Evolutionary conservation across 2,329 filamentous ascomycete genomes (phyloP).

Genomic region (Tolypocladium sp.): DNA sequence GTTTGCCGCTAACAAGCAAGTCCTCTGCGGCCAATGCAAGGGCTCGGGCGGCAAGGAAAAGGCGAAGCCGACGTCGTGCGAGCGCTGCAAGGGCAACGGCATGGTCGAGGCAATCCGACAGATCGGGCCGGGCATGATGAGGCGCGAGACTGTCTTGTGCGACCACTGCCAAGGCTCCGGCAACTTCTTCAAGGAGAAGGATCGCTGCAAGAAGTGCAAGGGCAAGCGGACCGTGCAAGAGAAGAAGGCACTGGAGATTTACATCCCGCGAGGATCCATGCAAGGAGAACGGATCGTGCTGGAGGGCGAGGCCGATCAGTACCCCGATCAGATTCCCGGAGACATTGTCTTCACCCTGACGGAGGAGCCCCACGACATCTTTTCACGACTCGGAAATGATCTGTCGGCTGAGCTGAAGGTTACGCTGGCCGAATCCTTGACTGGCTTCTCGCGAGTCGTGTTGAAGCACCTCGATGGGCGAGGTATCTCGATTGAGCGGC

Average conservation of each 20-base stretch:
- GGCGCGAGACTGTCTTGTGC: constrained; percentile 71
- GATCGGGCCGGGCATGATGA: constrained; percentile 78
- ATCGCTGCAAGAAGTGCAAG: constrained; percentile 98
- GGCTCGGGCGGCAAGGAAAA: constrained; percentile 87
- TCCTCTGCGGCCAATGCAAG: constrained; percentile 80
- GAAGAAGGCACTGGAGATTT: constrained; percentile 92
- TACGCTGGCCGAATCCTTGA: constrained; percentile 73
- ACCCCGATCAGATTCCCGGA: constrained; percentile 79
- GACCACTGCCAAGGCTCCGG: constrained; percentile 80
- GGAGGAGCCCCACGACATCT: constrained; percentile 72
- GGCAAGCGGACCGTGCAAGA: constrained; percentile 78
- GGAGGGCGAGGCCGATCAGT: constrained; percentile 88
- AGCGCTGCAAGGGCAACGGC: constrained; percentile 75
- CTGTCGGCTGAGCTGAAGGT: constrained; percentile 74
- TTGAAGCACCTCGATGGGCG: constrained; percentile 88
- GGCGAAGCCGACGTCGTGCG: constrained; percentile 74
- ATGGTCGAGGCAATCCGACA: constrained; percentile 69
- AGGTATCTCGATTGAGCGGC: constrained; percentile 73
- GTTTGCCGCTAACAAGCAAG: constrained; percentile 90
- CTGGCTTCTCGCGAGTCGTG: constrained; percentile 83
- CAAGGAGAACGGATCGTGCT: constrained; percentile 86
- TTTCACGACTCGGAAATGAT: constrained; percentile 76
- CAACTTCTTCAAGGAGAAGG: constrained; percentile 85
- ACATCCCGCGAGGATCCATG: constrained; percentile 80
- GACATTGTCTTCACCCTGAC: constrained; percentile 86